These are phyloP conservation scores for Colletotrichum filicis DNA, from an alignment of 2,329 filamentous ascomycete species.

Conservation along the genomic window DNA sequence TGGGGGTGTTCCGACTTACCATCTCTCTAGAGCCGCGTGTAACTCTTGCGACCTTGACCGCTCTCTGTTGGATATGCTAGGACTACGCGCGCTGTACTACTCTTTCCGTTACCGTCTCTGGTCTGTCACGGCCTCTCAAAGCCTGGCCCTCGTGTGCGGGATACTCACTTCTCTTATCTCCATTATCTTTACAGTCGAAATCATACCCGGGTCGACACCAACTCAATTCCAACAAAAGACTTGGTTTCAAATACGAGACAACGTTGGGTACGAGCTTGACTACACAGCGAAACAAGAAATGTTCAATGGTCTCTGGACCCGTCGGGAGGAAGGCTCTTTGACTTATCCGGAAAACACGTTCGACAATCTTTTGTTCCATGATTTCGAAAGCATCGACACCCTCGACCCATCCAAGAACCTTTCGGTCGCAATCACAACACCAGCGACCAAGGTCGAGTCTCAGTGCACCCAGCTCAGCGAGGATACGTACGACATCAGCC, in stretches of 20 bases:
- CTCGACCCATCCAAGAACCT: background rate
- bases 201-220: background rate
- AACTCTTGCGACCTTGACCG: background rate
- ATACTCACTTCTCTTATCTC: conserved; percentile 9
- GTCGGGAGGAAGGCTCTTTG: background rate
- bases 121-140: conserved; percentile 2
- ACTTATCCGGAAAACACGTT: conserved; percentile 17
- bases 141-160: conserved; percentile 18
- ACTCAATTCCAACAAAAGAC: background rate
- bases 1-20: no score
- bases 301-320: background rate
- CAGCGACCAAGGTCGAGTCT: background rate
- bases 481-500: background rate
- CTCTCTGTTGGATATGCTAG: conserved; percentile 16
- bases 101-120: background rate
- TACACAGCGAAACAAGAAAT: background rate
- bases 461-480: background rate
- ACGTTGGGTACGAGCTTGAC: background rate
- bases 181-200: conserved; percentile 7
- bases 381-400: background rate
- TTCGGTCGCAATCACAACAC: background rate
- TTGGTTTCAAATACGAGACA: background rate
- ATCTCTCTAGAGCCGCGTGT: conserved; percentile 4
- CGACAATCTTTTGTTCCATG: conserved; percentile 1
- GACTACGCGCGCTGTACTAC: background rate